phyloP scores from a whole-genome alignment of 2,329 filamentous ascomycete genomes.

The Fusarium sp. region DNA sequence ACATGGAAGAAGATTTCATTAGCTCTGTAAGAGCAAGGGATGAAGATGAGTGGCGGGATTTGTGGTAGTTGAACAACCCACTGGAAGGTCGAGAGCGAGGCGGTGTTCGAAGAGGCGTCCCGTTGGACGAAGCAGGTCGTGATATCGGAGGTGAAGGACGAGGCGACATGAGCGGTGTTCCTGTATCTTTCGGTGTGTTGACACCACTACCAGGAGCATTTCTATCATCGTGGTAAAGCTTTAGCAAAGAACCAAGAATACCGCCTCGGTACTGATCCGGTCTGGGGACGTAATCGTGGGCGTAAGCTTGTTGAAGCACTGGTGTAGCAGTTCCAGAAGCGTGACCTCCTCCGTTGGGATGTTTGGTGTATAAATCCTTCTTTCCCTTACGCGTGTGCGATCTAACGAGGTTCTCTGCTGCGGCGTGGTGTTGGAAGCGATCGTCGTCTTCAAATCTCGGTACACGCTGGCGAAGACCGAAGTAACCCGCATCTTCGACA shows the following conservation, averaged over 20 bases:
- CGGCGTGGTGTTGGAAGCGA: constrained; percentile 41
- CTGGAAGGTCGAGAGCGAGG: constrained; percentile 51
- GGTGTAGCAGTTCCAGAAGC: constrained; percentile 54
- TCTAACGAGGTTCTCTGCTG: constrained; percentile 51
- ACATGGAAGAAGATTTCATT: constrained; percentile 65
- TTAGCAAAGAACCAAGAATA: constrained; percentile 77
- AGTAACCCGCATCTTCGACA: constrained; percentile 32
- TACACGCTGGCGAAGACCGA: constrained; percentile 41
- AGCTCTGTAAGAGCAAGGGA: constrained; percentile 62
- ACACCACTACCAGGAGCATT: constrained; percentile 52
- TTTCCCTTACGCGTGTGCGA: constrained; percentile 50
- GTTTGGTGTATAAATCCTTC: constrained; percentile 49
- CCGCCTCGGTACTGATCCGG: constrained; percentile 78
- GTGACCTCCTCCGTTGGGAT: constrained; percentile 36
- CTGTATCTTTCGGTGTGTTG: constrained; percentile 55
- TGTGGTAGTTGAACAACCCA: constrained; percentile 56
- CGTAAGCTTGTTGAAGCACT: constrained; percentile 61
- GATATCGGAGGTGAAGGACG: constrained; percentile 55
- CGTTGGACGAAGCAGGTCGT: constrained; percentile 53
- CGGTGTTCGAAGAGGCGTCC: constrained; percentile 48
- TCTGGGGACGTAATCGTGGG: constrained; percentile 69
- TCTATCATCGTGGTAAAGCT: constrained; percentile 69
- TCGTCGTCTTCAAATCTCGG: constrained; percentile 34
- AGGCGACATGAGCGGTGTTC: constrained; percentile 56
- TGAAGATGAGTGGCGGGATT: constrained; percentile 56